Percentiles rank a stretch among this genome's conserved stretches.
Conservation (phyloP, 768 basidiomycete genomes). For the Lyophyllum shimeji region DNA sequence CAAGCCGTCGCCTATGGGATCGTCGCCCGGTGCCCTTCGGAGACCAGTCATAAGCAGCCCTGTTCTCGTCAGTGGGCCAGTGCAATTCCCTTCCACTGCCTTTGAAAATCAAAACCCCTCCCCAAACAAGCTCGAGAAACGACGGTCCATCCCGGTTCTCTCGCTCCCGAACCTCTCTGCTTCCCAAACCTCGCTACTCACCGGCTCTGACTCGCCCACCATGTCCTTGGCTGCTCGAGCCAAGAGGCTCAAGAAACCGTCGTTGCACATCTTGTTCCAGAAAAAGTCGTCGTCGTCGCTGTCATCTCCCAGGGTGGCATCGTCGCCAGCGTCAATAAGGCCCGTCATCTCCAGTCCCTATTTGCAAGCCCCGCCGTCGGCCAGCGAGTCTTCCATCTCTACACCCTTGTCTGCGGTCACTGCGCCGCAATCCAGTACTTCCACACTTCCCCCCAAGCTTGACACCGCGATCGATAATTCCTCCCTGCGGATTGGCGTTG, state of each 20-base stretch:
- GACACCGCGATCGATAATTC: constrained; percentile 64
- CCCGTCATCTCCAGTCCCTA: constrained; percentile 30
- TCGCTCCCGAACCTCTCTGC: constrained; percentile 36
- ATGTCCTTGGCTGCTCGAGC: constrained; percentile 30
- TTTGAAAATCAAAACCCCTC: constrained; percentile 20
- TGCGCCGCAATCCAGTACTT: constrained; percentile 50
- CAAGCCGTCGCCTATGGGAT: constrained; percentile 23
- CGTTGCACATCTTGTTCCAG: constrained; percentile 65
- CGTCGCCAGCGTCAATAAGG: constrained; percentile 21
- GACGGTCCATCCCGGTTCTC: constrained; percentile 39
- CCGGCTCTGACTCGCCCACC: constrained; percentile 28
- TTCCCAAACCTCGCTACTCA: constrained; percentile 17
- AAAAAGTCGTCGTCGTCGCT: constrained; percentile 59
- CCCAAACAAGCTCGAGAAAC: constrained; percentile 25
- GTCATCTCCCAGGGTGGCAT: constrained; percentile 22
- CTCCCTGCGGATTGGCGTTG: constrained; percentile 41
- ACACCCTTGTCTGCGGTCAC: constrained; percentile 57
- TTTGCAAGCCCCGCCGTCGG: constrained; percentile 32
- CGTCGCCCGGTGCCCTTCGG: constrained; percentile 23
- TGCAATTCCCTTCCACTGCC: constrained; percentile 46
- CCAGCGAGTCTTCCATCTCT: constrained; percentile 49
- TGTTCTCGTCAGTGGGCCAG: constrained; percentile 27
- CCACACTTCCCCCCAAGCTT: constrained; percentile 53
- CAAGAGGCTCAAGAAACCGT: constrained; percentile 61
- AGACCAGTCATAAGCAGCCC: constrained; percentile 29